Evolutionary conservation across 306 rosid genomes (phyloP).

Genomic region (Trifolium repens): DNA sequence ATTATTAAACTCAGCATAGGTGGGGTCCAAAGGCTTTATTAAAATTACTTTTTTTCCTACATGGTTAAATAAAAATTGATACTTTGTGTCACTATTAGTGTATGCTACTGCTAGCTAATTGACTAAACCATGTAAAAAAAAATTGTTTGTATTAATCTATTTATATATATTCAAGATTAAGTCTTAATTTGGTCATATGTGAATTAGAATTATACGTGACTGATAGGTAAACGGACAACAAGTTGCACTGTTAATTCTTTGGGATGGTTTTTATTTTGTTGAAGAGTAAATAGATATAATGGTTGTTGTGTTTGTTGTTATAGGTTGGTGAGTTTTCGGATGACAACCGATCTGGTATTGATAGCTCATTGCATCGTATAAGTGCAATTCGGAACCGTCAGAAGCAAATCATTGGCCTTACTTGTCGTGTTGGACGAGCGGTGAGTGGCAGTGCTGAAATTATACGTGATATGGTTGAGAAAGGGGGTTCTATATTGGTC

Average conservation of each 20-base stretch:
- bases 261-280: not conserved
- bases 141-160: too few species aligned
- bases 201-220: too few species aligned
- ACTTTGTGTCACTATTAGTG: not conserved
- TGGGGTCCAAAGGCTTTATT: conserved; percentile 35
- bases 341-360: conserved; percentile 96
- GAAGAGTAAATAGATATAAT: not conserved
- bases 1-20: not conserved
- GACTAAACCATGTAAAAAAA: not conserved
- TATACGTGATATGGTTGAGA: conserved; percentile 78
- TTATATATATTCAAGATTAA: too few species aligned
- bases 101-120: not conserved
- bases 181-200: too few species aligned
- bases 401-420: conserved; percentile 90
- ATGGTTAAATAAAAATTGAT: not conserved
- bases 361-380: conserved; percentile 90
- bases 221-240: too few species aligned
- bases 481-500: conserved; percentile 88
- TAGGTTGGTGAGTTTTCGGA: conserved; percentile 98
- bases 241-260: too few species aligned
- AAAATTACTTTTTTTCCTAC: not conserved
- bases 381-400: conserved; percentile 96
- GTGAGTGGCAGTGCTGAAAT: conserved; percentile 92
- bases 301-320: conserved; percentile 5
- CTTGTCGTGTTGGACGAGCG: conserved; percentile 97